Conservation (phyloP, 1,139 yeast genomes). For the Taphrina sp. region DNA sequence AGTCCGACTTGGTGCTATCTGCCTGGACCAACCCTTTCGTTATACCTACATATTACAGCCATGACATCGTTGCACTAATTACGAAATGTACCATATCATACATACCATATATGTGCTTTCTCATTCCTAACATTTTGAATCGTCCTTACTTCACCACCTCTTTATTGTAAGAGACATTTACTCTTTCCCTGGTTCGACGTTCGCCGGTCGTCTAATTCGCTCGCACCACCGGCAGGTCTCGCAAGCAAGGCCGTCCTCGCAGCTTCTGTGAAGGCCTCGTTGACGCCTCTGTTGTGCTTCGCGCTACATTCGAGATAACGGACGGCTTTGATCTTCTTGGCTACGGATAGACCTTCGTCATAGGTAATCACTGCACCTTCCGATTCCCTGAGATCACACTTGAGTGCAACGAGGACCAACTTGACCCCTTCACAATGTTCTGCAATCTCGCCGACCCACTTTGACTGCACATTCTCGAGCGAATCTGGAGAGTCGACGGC, state of each 20-base stretch:
- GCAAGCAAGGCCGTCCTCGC: constrained; percentile 94
- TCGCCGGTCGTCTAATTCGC: constrained; percentile 47
- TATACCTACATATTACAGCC: no score
- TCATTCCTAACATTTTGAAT: neutral
- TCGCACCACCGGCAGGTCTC: constrained; percentile 72
- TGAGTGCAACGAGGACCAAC: constrained; percentile 85
- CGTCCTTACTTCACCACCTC: neutral
- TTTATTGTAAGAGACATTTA: constrained; percentile 15
- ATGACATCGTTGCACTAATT: no score
- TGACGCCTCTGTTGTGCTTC: constrained; percentile 88
- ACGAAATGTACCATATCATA: no score
- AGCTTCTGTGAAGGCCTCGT: constrained; percentile 95
- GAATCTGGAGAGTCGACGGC: constrained; percentile 87
- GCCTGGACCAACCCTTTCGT: no score
- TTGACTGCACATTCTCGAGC: constrained; percentile 85
- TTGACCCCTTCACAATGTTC: constrained; percentile 97
- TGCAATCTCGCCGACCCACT: constrained; percentile 95
- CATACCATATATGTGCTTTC: neutral
- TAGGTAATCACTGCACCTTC: constrained; percentile 56
- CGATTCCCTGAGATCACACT: constrained; percentile 77
- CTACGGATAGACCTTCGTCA: constrained; percentile 82
- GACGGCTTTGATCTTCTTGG: constrained; percentile 59
- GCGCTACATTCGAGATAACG: constrained; percentile 74
- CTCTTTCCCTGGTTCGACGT: constrained; percentile 7
- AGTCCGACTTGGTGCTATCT: no score